A percentile compares a stretch with the other conserved stretches of the same genome.
These are phyloP conservation scores for Diutina mesorugosa DNA, from an alignment of 1,139 yeast species.

Conservation along the genomic window DNA sequence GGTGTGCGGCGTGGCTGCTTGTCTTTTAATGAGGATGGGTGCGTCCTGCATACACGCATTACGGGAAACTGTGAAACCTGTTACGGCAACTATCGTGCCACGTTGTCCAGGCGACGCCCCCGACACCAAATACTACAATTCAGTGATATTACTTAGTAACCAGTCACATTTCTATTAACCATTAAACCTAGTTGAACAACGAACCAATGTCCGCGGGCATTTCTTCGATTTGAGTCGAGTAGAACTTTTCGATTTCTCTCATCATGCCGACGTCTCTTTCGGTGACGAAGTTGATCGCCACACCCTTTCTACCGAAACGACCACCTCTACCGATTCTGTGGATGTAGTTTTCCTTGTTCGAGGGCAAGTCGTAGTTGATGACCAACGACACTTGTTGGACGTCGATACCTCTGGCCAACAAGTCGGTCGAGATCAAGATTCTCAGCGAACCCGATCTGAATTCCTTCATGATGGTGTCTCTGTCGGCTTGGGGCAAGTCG, in stretches of 20 bases:
- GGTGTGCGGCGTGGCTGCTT: not conserved
- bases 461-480: slow-evolving; percentile 97
- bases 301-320: slow-evolving; percentile 99
- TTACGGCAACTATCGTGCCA: not conserved
- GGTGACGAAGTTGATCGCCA: slow-evolving; percentile 96
- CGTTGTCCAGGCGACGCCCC: not conserved
- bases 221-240: slow-evolving; percentile 96
- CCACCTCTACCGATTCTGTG: slow-evolving; percentile 99
- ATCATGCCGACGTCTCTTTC: slow-evolving; percentile 82
- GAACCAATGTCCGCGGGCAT: slow-evolving; percentile 92
- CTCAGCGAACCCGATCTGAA: slow-evolving; percentile 98
- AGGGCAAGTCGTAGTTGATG: slow-evolving; percentile 94
- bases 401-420: slow-evolving; percentile 99
- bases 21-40: not conserved
- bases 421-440: slow-evolving; percentile 91
- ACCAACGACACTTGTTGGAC: slow-evolving; percentile 98
- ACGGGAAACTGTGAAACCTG: not conserved
- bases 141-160: not conserved
- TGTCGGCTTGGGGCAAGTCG: slow-evolving; percentile 91
- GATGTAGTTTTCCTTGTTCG: slow-evolving; percentile 95
- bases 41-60: not conserved
- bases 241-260: slow-evolving; percentile 97
- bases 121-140: not conserved
- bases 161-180: not conserved
- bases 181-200: slow-evolving; percentile 39